Evolutionary conservation across 352 stramenopile genomes (phyloP), one percentile per base, ranked within the genome.

Genomic region (Globisporangium emineosum): DNA sequence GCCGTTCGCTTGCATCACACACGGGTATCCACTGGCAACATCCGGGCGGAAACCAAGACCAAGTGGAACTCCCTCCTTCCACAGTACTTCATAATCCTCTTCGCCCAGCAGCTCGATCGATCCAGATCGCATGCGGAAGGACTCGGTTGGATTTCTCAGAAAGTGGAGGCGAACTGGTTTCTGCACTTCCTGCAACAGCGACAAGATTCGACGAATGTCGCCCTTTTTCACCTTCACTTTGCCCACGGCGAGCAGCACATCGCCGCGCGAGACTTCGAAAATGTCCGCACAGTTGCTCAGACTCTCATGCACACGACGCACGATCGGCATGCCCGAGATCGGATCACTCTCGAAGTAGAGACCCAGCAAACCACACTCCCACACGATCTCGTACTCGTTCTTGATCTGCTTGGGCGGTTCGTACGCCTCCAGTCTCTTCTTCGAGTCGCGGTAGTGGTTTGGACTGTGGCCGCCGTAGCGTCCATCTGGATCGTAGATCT

Each of bases 341-440:
- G 78, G 81, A 43, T 96, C 87, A 42, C 84, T 93, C 65, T 93
- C 87, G 40, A 96, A 96, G 65, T 93, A 94, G 37, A 96, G 66
- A 17, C 87, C 87, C 12, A 96, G 71, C 8, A 94, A 61, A 15
- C 87, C 87, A 25, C 84, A 93, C 60, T 93, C 83, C 87, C 87
- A 96, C n/a, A 91, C 86, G 40, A 96, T 93, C 45, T 92, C 82
- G 65, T 96, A 96, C 72, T 94, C 83, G 65, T 87, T 83, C 40
- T 81, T 68, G 42, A 94, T 82, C 23, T 86, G 75, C 59, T 78
- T 82, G 1, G 82, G 81, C 4, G 83, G 83, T 23, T 83, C 72
- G 65, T 94, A 91, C 45, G 79, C 69, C 2, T 78, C 76, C 0
- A 86, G 72, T 33, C 83, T 78, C 65, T 89, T 89, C 30, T 77